phyloP scores from a whole-genome alignment of 2,329 filamentous ascomycete genomes.

The Apiospora hydei region DNA sequence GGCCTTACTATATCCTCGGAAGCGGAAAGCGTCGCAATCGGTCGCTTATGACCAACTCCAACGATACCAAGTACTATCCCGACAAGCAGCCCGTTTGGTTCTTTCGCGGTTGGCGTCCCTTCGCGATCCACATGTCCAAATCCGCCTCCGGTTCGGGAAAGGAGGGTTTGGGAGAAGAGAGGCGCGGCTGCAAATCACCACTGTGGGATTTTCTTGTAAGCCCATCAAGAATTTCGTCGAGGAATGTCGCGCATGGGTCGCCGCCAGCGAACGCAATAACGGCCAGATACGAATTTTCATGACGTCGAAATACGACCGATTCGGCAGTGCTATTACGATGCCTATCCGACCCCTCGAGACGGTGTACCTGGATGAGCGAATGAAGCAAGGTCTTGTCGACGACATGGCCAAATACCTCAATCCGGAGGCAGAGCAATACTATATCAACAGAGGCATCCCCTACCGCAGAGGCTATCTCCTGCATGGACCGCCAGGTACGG shows the following conservation, averaged over 20 bases:
- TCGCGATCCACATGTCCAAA: background rate
- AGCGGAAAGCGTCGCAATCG: background rate
- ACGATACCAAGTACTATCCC: background rate
- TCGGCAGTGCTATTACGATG: background rate
- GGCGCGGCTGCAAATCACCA: background rate
- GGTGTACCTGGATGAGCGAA: slow-evolving; percentile 12
- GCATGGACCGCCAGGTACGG: slow-evolving; percentile 19
- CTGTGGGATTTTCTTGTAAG: background rate
- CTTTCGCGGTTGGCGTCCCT: background rate
- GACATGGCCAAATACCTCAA: slow-evolving; percentile 13
- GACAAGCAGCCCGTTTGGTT: background rate
- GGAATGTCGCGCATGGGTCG: background rate
- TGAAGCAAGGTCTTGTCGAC: background rate
- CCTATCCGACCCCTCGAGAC: slow-evolving; percentile 37
- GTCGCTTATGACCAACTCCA: background rate
- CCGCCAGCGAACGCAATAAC: background rate
- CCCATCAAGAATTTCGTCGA: background rate
- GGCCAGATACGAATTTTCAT: background rate
- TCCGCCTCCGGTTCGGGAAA: too few relatives aligned
- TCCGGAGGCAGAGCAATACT: background rate
- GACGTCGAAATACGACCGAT: background rate
- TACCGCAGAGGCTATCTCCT: slow-evolving; percentile 22
- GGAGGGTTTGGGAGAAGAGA: background rate
- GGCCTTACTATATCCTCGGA: background rate
- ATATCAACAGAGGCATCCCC: background rate